A percentile compares a stretch with the other conserved stretches of the same genome.
phyloP scores from a whole-genome alignment of 768 basidiomycete genomes.

The Pulveroboletus sp. region DNA sequence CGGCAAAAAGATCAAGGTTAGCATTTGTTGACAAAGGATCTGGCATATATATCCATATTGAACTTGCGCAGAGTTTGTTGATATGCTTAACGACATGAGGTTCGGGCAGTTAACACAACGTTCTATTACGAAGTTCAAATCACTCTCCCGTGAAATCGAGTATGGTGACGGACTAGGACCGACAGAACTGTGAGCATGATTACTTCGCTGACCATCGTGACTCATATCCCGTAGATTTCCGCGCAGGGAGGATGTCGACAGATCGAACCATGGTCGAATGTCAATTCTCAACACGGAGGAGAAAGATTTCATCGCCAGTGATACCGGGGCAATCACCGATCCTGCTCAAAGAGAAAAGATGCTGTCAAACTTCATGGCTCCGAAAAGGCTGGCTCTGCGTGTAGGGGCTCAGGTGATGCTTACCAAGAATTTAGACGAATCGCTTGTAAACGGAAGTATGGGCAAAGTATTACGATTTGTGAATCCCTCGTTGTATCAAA shows the following conservation, averaged over 20 bases:
- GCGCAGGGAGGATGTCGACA: conserved; percentile 85
- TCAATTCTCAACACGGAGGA: conserved; percentile 49
- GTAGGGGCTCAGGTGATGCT: conserved; percentile 90
- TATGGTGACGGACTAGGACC: conserved; percentile 82
- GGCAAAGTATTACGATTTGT: conserved; percentile 78
- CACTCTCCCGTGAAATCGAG: conserved; percentile 61
- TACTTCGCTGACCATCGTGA: background rate
- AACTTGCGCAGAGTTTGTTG: conserved; percentile 66
- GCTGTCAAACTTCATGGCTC: conserved; percentile 90
- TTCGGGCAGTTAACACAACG: conserved; percentile 66
- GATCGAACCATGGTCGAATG: conserved; percentile 73
- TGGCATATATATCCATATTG: background rate
- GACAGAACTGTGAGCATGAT: conserved; percentile 74
- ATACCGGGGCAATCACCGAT: conserved; percentile 59
- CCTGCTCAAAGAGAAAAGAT: conserved; percentile 64
- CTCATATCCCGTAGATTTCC: conserved; percentile 64
- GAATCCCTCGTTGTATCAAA: conserved; percentile 46
- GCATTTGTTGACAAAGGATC: conserved; percentile 16
- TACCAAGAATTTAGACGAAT: conserved; percentile 90
- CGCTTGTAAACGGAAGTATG: conserved; percentile 91
- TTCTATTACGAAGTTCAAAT: conserved; percentile 69
- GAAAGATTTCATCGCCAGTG: conserved; percentile 52
- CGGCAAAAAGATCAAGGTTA: conserved; percentile 86
- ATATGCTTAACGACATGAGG: conserved; percentile 99
- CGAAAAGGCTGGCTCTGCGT: conserved; percentile 62